Conservation (phyloP, 2,329 filamentous ascomycete genomes). For the Sordariomycetes sp. region DNA sequence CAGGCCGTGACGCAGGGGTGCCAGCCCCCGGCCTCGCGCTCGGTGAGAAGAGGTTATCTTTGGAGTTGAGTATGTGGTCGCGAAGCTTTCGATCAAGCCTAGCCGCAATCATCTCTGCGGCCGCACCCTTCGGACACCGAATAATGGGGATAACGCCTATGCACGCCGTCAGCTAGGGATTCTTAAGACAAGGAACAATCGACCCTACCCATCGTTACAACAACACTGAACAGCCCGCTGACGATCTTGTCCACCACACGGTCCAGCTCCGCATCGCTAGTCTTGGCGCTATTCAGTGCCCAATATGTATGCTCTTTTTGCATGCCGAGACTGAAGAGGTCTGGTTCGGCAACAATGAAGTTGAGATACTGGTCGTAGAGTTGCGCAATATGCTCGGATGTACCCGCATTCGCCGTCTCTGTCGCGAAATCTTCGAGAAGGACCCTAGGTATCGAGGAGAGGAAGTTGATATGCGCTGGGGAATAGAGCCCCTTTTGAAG, state of each 20-base stretch:
- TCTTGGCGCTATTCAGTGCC: constrained; percentile 88
- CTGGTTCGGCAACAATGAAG: constrained; percentile 90
- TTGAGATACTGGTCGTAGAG: constrained; percentile 96
- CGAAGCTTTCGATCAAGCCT: constrained; percentile 92
- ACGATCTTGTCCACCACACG: constrained; percentile 81
- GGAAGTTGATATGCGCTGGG: constrained; percentile 92
- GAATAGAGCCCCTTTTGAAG: constrained; percentile 80
- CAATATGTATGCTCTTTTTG: constrained; percentile 85
- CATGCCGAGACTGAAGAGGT: constrained; percentile 89
- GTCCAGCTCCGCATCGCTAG: constrained; percentile 82
- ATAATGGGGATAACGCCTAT: constrained; percentile 86
- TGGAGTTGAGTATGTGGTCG: constrained; percentile 93
- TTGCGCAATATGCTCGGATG: constrained; percentile 80
- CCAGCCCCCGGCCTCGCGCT: constrained; percentile 42
- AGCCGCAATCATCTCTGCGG: constrained; percentile 85
- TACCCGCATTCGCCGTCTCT: constrained; percentile 72
- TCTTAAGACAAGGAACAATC: background rate
- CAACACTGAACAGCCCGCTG: constrained; percentile 91
- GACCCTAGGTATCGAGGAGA: constrained; percentile 81
- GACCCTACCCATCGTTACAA: constrained; percentile 82
- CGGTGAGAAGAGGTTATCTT: constrained; percentile 83
- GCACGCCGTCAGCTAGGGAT: constrained; percentile 11
- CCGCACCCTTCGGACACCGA: constrained; percentile 80
- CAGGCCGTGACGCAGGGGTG: constrained; percentile 65
- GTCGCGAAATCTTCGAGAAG: constrained; percentile 90